These are phyloP conservation scores for Globisporangium irregulare DNA, from an alignment of 352 stramenopile species.

Conservation along the genomic window DNA sequence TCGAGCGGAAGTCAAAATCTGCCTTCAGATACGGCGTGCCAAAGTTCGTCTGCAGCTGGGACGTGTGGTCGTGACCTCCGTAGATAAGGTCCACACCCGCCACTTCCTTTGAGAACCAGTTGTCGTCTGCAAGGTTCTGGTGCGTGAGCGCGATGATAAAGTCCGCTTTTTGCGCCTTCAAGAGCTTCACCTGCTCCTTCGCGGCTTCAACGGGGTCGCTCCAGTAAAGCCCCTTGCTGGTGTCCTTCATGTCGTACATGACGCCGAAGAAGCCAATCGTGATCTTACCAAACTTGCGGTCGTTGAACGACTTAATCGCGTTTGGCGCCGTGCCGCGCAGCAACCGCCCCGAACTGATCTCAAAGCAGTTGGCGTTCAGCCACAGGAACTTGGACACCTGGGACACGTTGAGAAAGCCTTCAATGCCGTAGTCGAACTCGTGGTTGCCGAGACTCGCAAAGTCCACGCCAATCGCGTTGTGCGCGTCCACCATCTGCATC, in stretches of 20 bases:
- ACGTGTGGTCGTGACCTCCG: constrained; percentile 65
- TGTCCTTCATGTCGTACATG: constrained; percentile 78
- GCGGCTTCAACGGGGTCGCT: constrained; percentile 55
- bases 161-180: constrained; percentile 50
- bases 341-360: background rate
- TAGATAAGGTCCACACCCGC: constrained; percentile 64
- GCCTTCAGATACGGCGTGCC: constrained; percentile 68
- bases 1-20: constrained; percentile 70
- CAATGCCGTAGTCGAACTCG: constrained; percentile 77
- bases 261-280: constrained; percentile 66
- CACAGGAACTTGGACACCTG: constrained; percentile 50
- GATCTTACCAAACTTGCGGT: constrained; percentile 39
- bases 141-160: constrained; percentile 76
- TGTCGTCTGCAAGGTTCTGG: constrained; percentile 66
- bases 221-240: constrained; percentile 66
- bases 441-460: constrained; percentile 74
- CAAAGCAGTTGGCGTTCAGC: constrained; percentile 60
- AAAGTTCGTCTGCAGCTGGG: constrained; percentile 67
- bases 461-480: constrained; percentile 75
- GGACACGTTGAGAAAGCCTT: constrained; percentile 70
- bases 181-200: constrained; percentile 42
- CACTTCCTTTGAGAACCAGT: constrained; percentile 66
- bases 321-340: constrained; percentile 14
- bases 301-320: constrained; percentile 44
- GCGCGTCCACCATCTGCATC: constrained; percentile 75